Percentiles rank a stretch among this genome's conserved stretches.
Evolutionary conservation across 108 stramenopile genomes (phyloP).

Genomic region (Parietichytrium sp.): DNA sequence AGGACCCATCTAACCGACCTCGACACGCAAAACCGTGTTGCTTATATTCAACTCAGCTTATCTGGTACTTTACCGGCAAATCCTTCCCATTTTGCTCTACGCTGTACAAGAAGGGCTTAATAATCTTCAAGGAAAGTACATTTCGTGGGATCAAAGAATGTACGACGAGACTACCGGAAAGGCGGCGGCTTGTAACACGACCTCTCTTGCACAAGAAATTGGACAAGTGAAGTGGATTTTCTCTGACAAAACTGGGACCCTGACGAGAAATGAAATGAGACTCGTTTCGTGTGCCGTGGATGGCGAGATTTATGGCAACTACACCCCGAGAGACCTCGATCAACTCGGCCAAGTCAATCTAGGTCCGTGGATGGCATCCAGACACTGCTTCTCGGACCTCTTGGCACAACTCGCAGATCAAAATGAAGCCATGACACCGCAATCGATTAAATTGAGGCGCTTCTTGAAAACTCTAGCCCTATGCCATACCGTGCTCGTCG

Average conservation of each 20-base stretch:
- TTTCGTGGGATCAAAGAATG: conserved; percentile 60
- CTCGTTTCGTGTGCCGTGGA: conserved; percentile 89
- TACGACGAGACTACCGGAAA: conserved; percentile 61
- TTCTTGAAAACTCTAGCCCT: conserved; percentile 67
- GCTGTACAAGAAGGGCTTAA: conserved; percentile 67
- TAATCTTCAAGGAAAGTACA: conserved; percentile 55
- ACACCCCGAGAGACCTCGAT: not conserved
- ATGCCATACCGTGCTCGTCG: conserved; percentile 57
- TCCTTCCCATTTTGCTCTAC: conserved; percentile 69
- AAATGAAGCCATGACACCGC: not conserved
- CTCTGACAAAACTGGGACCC: conserved; percentile 91
- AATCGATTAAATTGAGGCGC: not conserved
- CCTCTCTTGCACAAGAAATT: conserved; percentile 59
- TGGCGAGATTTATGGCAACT: conserved; percentile 73
- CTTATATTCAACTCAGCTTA: too few relatives aligned
- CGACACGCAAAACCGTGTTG: too few relatives aligned
- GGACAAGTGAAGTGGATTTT: conserved; percentile 56
- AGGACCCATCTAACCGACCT: too few relatives aligned
- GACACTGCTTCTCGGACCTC: not conserved
- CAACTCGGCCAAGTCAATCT: not conserved
- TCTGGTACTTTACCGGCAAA: conserved; percentile 71
- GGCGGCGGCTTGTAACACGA: conserved; percentile 54
- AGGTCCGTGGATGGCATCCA: not conserved
- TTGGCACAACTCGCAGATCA: not conserved
- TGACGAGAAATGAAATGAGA: conserved; percentile 95